Evolutionary conservation across 371 early-diverging fungal genomes (phyloP), one percentile per base, ranked within the genome.

Genomic region (Haplosporangium sp.): DNA sequence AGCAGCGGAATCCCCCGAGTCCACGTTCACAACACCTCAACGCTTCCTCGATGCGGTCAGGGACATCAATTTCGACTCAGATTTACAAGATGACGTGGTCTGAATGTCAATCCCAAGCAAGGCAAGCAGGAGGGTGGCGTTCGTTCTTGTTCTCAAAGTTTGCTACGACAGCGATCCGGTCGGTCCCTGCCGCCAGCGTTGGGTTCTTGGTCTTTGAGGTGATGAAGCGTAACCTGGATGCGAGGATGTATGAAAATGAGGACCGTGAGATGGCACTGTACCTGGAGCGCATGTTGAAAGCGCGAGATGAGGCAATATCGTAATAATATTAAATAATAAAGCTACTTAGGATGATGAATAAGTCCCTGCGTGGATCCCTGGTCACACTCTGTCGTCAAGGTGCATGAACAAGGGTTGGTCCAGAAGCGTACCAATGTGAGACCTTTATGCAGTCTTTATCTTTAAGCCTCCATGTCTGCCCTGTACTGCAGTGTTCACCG

Each of bases 201-300:
- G 93, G 93, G 1, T 90, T 93, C 47, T 62, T 93, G 16, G 90
- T 90, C 11, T 93, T 92, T 82, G 93, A 93, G 73, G 58, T 93
- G 16, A 86, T 92, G 37, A 93, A 93, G 60, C 83, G 86, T 7
- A 86, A 88, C 61, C 73, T 90, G 48, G 89, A 90, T 69, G 64
- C 66, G 12, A 37, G 70, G 54, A 40, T 47, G 59, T 74, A 80
- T n/a, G 80, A 73, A 53, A 48, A 41, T 0, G 73, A 69, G 56
- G 79, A 70, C 42, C 63, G 69, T 13, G 77, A 76, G 63, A 73
- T 81, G 69, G 72, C 42, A 20, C 43, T 38, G 41, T 69, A 69
- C 41, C 21, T 74, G 47, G 69, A 80, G 12, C 63, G n/a, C 50
- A 71, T 77, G 77, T 67, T 71, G 77, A 55, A 47, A 2, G 72